Evolutionary conservation across 148 eudicot genomes (phyloP).

Genomic region (Rhododendron simsii): DNA sequence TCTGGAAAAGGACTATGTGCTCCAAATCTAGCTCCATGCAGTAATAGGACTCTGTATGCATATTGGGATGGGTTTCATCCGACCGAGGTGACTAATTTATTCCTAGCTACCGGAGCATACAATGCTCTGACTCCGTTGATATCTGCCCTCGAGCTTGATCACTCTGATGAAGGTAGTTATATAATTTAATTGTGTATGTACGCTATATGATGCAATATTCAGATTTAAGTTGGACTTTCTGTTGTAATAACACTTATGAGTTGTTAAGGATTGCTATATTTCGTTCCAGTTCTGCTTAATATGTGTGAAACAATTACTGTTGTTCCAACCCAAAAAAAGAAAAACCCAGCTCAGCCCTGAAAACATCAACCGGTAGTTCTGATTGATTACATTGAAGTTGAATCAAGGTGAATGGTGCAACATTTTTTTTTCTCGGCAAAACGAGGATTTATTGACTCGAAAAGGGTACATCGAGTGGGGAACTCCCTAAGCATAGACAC

Average conservation of each 20-base stretch:
- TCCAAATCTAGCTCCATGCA: conserved; percentile 8
- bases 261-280: neutral
- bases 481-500: too few species aligned
- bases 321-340: too few species aligned
- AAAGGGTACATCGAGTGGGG: too few species aligned
- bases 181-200: neutral
- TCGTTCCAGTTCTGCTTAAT: too few species aligned
- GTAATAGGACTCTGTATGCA: neutral
- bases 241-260: neutral
- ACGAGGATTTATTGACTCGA: too few species aligned
- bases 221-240: neutral
- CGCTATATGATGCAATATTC: neutral
- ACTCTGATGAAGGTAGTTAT: neutral
- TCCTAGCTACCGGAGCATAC: conserved; percentile 2
- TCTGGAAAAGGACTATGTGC: neutral
- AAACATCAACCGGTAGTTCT: too few species aligned
- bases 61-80: conserved; percentile 23
- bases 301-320: too few species aligned
- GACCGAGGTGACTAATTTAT: neutral
- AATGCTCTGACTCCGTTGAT: conserved; percentile 1
- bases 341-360: too few species aligned
- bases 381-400: too few species aligned
- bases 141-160: neutral
- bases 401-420: too few species aligned
- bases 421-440: too few species aligned